phyloP scores from a whole-genome alignment of 768 basidiomycete species.

The Termitomyces sp. region DNA sequence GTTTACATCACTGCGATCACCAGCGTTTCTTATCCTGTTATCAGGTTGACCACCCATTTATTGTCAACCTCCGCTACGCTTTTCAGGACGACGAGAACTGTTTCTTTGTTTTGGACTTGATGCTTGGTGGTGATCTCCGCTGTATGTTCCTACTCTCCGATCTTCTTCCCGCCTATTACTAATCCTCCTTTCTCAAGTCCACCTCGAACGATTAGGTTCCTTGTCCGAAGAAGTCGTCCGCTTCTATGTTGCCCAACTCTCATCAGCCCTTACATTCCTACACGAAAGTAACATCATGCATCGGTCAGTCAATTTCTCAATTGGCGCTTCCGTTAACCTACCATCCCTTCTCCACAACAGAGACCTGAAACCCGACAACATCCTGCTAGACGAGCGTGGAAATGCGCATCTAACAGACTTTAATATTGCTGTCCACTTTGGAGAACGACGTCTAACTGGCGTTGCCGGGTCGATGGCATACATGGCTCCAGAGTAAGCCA shows the following conservation, averaged over 20 bases:
- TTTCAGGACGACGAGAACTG: slow-evolving; percentile 99
- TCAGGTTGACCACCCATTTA: slow-evolving; percentile 92
- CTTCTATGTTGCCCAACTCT: slow-evolving; percentile 88
- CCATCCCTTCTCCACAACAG: slow-evolving; percentile 37
- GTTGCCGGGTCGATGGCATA: slow-evolving; percentile 99
- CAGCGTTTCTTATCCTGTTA: slow-evolving; percentile 8
- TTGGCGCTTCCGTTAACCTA: slow-evolving; percentile 15
- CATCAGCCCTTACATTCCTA: slow-evolving; percentile 84
- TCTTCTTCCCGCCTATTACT: slow-evolving; percentile 2
- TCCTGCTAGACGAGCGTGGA: slow-evolving; percentile 91
- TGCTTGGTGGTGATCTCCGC: slow-evolving; percentile 92
- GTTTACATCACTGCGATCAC: slow-evolving; percentile 2
- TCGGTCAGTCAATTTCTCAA: slow-evolving; percentile 55
- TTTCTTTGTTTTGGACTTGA: slow-evolving; percentile 96
- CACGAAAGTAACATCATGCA: slow-evolving; percentile 96
- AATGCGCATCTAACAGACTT: slow-evolving; percentile 98
- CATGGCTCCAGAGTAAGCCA: slow-evolving; percentile 80
- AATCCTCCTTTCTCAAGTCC: slow-evolving; percentile 43
- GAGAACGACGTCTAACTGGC: slow-evolving; percentile 82
- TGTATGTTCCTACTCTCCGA: slow-evolving; percentile 54
- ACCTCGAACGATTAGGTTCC: slow-evolving; percentile 77
- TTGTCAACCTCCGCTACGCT: slow-evolving; percentile 93
- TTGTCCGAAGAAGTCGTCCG: slow-evolving; percentile 76
- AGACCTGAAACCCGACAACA: slow-evolving; percentile 97
- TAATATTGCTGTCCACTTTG: slow-evolving; percentile 97